Base-by-base conservation (phyloP, 257 asterid species). In the Fraxinus americana region DNA sequence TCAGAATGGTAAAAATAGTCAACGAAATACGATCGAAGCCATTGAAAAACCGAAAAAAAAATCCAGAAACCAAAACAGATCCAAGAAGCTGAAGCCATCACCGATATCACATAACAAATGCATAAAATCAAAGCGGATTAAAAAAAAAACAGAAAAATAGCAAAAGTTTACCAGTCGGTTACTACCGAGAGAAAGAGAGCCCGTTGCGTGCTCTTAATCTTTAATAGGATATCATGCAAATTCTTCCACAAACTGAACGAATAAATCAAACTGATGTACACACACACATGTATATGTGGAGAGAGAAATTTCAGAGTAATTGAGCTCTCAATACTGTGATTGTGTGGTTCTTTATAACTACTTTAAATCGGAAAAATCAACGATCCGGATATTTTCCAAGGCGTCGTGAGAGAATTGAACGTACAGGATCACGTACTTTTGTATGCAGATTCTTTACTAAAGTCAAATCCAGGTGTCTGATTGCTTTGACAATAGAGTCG, bases 181-280 rank as follows among this genome's bases (percentile, higher is more conserved):
- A 35, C 65, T 39, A 23, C 50, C 0, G 16, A 27, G 23, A 61
- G 71, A 78, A 43, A 52, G 12, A 32, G n/a, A 67, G 65, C 73
- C 4, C 11, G 36, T 36, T 67, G 38, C 35, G 43, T 70, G 59
- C n/a, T 23, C 70, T 35, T 54, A 16, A 54, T 13, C 74, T 76
- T 69, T 63, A 39, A 75, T 78, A 71, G 69, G 71, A 67, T 78
- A 17, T 79, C 80, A 75, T 81, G 83, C 69, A 79, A 79, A 71
- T 27, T 21, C 34, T 65, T 72, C 36, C 12, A 35, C 32, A 25
- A 34, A 2, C 74, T 63, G 36, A 17, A 48, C 59, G 65, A 35
- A 61, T 35, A 52, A 54, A 63, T 54, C 36, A 4, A 34, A 39
- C 32, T 69, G 27, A 59, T 16, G 2, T 59, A 38, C 82, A 0